Conservation (phyloP, 208 protist genomes). For the Leishmania martiniquensis region DNA sequence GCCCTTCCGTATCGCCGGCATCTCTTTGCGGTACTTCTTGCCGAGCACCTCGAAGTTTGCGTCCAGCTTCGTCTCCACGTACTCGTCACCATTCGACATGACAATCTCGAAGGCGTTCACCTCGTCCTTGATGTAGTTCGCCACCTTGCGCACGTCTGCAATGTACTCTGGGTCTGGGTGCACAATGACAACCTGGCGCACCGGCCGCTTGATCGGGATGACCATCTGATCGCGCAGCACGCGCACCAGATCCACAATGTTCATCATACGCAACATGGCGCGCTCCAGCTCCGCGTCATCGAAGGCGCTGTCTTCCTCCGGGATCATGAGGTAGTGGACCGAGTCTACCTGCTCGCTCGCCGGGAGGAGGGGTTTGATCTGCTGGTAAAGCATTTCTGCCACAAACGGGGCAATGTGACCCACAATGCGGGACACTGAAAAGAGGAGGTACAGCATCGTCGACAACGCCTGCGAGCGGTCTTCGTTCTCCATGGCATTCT, state of each 20-base stretch:
- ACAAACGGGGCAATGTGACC: slow-evolving; percentile 99
- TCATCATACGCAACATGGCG: slow-evolving; percentile 91
- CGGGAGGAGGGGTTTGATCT: slow-evolving; percentile 93
- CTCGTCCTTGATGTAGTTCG: slow-evolving; percentile 93
- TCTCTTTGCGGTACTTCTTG: slow-evolving; percentile 87
- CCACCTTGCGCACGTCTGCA: slow-evolving; percentile 75
- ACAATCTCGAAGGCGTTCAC: slow-evolving; percentile 91
- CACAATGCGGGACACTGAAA: slow-evolving; percentile 91
- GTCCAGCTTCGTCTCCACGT: slow-evolving; percentile 88
- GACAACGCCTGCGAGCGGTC: slow-evolving; percentile 85
- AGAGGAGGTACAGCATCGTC: slow-evolving; percentile 95
- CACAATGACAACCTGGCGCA: slow-evolving; percentile 92
- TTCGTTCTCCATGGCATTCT: slow-evolving; percentile 73
- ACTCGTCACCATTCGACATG: slow-evolving; percentile 69
- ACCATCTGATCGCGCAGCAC: slow-evolving; percentile 94
- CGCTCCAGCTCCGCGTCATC: slow-evolving; percentile 78
- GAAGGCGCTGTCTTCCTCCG: slow-evolving; percentile 69
- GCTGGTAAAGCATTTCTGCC: slow-evolving; percentile 98
- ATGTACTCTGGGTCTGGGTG: slow-evolving; percentile 78
- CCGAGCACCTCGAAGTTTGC: slow-evolving; percentile 90
- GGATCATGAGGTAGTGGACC: slow-evolving; percentile 95
- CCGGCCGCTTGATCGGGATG: slow-evolving; percentile 91
- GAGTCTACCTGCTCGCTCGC: slow-evolving; percentile 79
- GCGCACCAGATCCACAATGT: slow-evolving; percentile 94
- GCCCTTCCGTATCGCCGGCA: slow-evolving; percentile 80